Conservation (phyloP, 179 eudicot genomes). For the Patellifolia procumbens region DNA sequence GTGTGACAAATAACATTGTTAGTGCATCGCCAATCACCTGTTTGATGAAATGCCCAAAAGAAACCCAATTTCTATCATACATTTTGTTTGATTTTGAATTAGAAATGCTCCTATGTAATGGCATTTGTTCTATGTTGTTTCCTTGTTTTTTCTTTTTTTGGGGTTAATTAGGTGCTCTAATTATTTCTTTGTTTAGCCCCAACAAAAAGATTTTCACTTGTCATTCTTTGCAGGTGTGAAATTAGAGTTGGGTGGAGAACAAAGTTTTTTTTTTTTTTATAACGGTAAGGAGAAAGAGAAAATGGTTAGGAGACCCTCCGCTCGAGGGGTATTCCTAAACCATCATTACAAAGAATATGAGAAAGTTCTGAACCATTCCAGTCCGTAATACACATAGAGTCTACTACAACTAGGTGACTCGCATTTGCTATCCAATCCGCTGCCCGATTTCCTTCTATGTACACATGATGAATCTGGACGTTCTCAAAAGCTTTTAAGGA, state of each 20-base stretch:
- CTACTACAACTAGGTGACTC: too few relatives aligned
- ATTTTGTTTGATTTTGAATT: not conserved
- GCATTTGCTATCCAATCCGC: too few relatives aligned
- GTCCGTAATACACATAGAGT: too few relatives aligned
- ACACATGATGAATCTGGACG: not conserved
- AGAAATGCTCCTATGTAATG: too few relatives aligned
- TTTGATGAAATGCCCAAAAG: conserved; percentile 14
- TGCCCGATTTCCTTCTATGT: too few relatives aligned
- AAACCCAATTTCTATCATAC: not conserved
- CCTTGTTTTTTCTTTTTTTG: not conserved
- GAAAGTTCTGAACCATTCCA: too few relatives aligned
- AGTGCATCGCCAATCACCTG: not conserved
- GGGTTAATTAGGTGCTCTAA: not conserved
- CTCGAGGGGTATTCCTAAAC: too few relatives aligned
- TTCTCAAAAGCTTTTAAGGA: not conserved
- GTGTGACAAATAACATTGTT: conserved; percentile 1
- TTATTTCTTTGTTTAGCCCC: not conserved
- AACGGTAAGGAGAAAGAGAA: too few relatives aligned
- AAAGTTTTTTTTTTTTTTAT: too few relatives aligned
- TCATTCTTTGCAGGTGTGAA: not conserved
- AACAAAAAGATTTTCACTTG: not conserved
- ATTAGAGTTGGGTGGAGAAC: not conserved
- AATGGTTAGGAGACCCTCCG: too few relatives aligned
- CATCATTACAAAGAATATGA: too few relatives aligned
- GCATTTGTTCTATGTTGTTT: too few relatives aligned